Conservation (phyloP, 805 yeast species). For the Yarrowia osloensis region DNA sequence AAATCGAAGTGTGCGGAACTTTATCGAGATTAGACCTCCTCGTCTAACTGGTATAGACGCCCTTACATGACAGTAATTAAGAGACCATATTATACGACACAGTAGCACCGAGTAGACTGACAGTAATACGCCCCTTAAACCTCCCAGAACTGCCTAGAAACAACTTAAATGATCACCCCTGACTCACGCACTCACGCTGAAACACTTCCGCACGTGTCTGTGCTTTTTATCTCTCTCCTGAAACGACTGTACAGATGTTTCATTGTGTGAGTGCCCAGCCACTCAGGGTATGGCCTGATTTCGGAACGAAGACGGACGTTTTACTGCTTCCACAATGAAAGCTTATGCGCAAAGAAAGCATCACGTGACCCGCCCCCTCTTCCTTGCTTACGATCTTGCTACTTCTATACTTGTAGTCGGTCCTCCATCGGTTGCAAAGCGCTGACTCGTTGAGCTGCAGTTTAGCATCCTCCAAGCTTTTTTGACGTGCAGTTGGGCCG, state of each 20-base stretch:
- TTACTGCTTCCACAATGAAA: not conserved
- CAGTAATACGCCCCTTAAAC: no score
- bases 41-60: not conserved
- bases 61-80: not conserved
- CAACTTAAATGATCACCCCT: not conserved
- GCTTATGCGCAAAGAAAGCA: not conserved
- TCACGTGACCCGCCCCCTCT: not conserved
- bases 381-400: not conserved
- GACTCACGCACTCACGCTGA: not conserved
- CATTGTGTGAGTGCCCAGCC: not conserved
- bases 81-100: no score
- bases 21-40: not conserved
- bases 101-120: no score
- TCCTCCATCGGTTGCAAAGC: conserved; percentile 3
- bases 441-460: not conserved
- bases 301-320: not conserved
- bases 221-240: not conserved
- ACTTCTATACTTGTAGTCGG: not conserved
- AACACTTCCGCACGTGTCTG: not conserved
- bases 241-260: conserved; percentile 5
- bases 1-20: not conserved
- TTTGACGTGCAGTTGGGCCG: not conserved
- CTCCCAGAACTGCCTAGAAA: no score
- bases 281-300: not conserved
- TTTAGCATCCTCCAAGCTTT: not conserved